A percentile compares a stretch with the other conserved stretches of the same genome.
Conservation (phyloP, 148 eudicot species). For the Chenopodium suecicum region DNA sequence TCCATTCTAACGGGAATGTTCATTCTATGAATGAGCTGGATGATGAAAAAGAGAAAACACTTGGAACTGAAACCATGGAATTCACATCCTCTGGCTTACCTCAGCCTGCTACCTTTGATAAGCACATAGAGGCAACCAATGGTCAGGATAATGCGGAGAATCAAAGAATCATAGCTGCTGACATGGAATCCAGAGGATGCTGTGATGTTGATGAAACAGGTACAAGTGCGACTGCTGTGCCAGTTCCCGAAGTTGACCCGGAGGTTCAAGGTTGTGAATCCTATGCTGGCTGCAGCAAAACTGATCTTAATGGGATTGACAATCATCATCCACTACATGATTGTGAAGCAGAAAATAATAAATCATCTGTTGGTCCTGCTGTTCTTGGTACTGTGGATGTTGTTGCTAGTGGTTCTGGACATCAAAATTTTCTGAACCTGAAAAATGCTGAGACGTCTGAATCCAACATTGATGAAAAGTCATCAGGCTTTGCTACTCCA, state of each 20-base stretch:
- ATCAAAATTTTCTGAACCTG: slow-evolving; percentile 29
- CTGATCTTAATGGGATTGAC: slow-evolving; percentile 23
- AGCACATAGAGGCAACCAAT: slow-evolving; percentile 25
- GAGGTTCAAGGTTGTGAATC: slow-evolving; percentile 25
- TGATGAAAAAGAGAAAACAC: slow-evolving; percentile 19
- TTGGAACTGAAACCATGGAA: slow-evolving; percentile 27
- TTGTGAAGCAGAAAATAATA: slow-evolving; percentile 22
- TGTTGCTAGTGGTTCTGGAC: slow-evolving; percentile 25
- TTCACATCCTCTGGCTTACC: slow-evolving; percentile 15
- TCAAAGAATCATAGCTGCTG: slow-evolving; percentile 27
- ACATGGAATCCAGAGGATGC: slow-evolving; percentile 21
- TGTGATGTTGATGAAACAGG: slow-evolving; percentile 26
- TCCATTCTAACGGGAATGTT: slow-evolving; percentile 29
- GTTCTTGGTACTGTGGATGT: slow-evolving; percentile 25
- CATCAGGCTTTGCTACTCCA: slow-evolving; percentile 22
- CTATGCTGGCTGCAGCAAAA: slow-evolving; percentile 24
- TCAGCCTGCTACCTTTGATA: slow-evolving; percentile 20
- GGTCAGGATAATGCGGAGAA: slow-evolving; percentile 22
- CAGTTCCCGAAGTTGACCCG: slow-evolving; percentile 1
- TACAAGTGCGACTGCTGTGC: slow-evolving; percentile 9
- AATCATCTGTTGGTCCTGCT: slow-evolving; percentile 19
- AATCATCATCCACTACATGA: slow-evolving; percentile 24
- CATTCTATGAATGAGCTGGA: slow-evolving; percentile 32
- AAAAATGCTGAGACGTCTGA: slow-evolving; percentile 20
- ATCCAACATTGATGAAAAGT: slow-evolving; percentile 23